phyloP scores from a whole-genome alignment of 2,329 filamentous ascomycete species.

The Sporothrix brasiliensis region DNA sequence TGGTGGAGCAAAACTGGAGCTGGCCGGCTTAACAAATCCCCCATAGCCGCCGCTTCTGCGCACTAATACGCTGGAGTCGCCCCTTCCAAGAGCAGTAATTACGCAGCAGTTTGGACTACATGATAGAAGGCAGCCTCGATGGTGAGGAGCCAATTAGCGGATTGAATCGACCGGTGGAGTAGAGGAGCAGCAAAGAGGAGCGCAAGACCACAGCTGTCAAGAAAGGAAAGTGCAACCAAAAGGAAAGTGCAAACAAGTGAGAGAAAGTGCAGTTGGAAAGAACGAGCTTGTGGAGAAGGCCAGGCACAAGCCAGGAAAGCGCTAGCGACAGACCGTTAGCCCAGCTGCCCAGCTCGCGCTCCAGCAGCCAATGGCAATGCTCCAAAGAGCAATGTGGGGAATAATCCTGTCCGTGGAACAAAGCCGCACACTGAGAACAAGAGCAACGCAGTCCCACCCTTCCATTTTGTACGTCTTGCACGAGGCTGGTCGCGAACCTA shows the following conservation, averaged over 20 bases:
- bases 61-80: constrained; percentile 11
- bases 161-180: background rate
- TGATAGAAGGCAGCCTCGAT: background rate
- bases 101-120: too few species aligned
- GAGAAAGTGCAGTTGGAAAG: background rate
- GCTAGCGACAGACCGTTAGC: background rate
- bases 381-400: constrained; percentile 6
- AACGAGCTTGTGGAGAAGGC: background rate
- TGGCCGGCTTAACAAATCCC: constrained; percentile 28
- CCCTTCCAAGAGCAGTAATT: background rate
- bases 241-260: background rate
- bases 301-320: background rate
- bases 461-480: background rate
- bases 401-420: background rate
- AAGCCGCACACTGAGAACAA: constrained; percentile 5
- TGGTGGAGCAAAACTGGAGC: constrained; percentile 18
- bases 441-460: constrained; percentile 19
- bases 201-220: constrained; percentile 5
- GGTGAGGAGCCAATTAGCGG: constrained; percentile 22
- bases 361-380: constrained; percentile 12
- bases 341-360: background rate
- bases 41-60: background rate
- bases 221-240: background rate
- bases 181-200: background rate
- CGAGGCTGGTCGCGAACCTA: constrained; percentile 5